Conservation (phyloP, 2,329 filamentous ascomycete genomes). For the Monosporascus sp. region DNA sequence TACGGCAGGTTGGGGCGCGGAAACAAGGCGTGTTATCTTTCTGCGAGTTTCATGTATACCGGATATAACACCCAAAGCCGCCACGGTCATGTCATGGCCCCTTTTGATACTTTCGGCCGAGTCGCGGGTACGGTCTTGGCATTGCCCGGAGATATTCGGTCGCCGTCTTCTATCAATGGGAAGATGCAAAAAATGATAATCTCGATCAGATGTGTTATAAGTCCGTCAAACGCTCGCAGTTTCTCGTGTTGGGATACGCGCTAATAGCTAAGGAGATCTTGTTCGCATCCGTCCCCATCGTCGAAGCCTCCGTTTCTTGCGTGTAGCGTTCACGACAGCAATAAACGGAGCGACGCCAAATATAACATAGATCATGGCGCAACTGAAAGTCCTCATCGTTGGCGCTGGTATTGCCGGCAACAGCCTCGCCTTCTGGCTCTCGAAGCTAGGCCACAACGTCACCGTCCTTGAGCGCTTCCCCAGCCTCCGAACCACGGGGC, state of each 20-base stretch:
- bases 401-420: slow-evolving; percentile 33
- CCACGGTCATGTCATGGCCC: neutral
- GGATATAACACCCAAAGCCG: neutral
- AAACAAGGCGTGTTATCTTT: neutral
- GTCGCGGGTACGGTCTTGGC: neutral
- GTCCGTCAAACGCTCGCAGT: no score
- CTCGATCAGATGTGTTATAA: no score
- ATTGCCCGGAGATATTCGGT: slow-evolving; percentile 8
- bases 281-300: no score
- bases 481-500: slow-evolving; percentile 39
- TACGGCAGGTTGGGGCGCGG: no score
- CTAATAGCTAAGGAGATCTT: no score
- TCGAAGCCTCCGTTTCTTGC: no score
- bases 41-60: neutral
- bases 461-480: slow-evolving; percentile 38
- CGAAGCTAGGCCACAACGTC: slow-evolving; percentile 30
- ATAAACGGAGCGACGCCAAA: no score
- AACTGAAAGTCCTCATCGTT: slow-evolving; percentile 29
- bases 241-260: no score
- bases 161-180: neutral
- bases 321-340: no score
- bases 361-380: slow-evolving; percentile 8
- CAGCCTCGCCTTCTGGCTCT: slow-evolving; percentile 46
- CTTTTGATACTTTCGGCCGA: slow-evolving; percentile 6
- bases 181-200: neutral